Conservation (phyloP, 179 eudicot genomes). For the Monotropa hypopitys region DNA sequence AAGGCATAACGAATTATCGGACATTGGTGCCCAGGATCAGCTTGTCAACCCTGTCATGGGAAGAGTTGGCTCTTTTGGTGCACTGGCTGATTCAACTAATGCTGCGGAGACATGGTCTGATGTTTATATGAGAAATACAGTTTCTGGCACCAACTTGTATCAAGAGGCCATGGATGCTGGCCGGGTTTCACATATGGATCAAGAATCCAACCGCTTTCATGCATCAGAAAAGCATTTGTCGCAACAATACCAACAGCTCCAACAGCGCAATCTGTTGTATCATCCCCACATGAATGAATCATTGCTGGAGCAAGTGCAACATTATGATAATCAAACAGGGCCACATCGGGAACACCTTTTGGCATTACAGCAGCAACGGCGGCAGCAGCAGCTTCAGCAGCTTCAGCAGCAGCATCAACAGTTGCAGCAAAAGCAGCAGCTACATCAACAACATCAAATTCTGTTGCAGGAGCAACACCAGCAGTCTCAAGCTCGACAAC, state of each 20-base stretch:
- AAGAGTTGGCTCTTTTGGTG: conserved; percentile 28
- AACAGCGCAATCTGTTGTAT: conserved; percentile 35
- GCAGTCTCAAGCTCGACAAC: conserved; percentile 63
- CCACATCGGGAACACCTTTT: conserved; percentile 61
- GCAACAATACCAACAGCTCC: conserved; percentile 50
- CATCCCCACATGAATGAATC: conserved; percentile 43
- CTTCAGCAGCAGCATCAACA: conserved; percentile 42
- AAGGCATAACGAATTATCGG: conserved; percentile 35
- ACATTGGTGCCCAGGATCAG: conserved; percentile 32
- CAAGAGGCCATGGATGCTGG: conserved; percentile 43
- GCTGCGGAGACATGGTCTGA: conserved; percentile 47
- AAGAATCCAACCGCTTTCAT: conserved; percentile 45
- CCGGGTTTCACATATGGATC: conserved; percentile 35
- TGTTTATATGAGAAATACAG: conserved; percentile 29
- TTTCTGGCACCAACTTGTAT: conserved; percentile 35
- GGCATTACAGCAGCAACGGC: conserved; percentile 62
- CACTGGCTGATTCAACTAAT: conserved; percentile 29
- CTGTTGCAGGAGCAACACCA: conserved; percentile 34
- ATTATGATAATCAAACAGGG: conserved; percentile 35
- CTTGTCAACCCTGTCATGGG: conserved; percentile 27
- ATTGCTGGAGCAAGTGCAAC: conserved; percentile 34
- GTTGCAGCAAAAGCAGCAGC: conserved; percentile 41
- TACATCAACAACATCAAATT: conserved; percentile 34
- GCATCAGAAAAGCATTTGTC: conserved; percentile 46
- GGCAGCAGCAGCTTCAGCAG: conserved; percentile 38